phyloP scores from a whole-genome alignment of 352 stramenopile genomes.

The Blastocystis sp. region DNA sequence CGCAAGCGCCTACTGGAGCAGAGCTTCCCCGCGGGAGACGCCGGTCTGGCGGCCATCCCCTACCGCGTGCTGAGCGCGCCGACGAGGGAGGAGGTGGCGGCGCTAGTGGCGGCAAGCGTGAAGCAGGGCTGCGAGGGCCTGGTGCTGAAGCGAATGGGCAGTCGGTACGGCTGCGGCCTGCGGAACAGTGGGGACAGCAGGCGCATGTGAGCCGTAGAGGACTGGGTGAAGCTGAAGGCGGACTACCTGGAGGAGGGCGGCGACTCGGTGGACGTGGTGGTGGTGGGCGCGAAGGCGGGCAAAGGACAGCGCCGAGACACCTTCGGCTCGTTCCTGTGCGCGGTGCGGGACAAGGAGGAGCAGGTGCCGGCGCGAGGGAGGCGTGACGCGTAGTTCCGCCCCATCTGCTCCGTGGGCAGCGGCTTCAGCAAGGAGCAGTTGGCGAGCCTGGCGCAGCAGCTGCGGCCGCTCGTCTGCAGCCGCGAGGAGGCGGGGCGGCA shows the following conservation, averaged over 20 bases:
- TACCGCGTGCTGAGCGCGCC: too few relatives aligned
- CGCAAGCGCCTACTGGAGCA: conserved; percentile 4
- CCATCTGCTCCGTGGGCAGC: conserved; percentile 52
- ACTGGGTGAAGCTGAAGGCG: conserved; percentile 65
- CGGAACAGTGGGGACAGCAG: not conserved
- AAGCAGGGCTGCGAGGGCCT: conserved; percentile 18
- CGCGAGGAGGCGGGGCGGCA: not conserved
- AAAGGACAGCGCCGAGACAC: not conserved
- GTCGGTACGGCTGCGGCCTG: not conserved
- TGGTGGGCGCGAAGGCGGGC: conserved; percentile 42
- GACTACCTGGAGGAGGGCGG: conserved; percentile 42
- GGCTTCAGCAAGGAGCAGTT: conserved; percentile 31
- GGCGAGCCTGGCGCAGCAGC: not conserved
- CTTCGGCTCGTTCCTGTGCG: conserved; percentile 59
- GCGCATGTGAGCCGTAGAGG: conserved; percentile 2
- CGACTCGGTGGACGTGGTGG: conserved; percentile 45
- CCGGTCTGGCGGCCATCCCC: not conserved
- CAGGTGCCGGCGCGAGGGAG: not conserved
- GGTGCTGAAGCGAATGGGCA: conserved; percentile 12
- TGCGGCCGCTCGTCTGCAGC: not conserved
- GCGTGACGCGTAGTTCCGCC: conserved; percentile 10
- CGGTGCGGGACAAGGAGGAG: not conserved
- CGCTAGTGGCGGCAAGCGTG: not conserved
- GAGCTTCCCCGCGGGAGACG: not conserved
- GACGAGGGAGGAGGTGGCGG: too few relatives aligned